A percentile compares a stretch with the other conserved stretches of the same genome.
Evolutionary conservation across 371 early-diverging fungal species (phyloP).

Genomic region (Catenaria anguillulae): DNA sequence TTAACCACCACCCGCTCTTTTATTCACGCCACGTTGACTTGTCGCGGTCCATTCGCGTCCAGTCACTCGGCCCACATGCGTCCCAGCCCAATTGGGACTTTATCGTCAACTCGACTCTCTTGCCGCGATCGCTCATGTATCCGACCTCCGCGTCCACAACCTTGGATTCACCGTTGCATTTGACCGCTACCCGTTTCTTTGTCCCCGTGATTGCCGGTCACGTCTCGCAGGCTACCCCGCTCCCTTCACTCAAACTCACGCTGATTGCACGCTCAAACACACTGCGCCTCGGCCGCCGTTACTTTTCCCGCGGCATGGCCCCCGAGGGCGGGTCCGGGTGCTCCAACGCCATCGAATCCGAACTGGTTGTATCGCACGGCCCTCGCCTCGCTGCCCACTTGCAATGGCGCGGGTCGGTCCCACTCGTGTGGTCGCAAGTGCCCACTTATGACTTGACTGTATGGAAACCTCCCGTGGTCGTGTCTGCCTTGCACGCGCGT

Average conservation of each 20-base stretch:
- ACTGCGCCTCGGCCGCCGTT: neutral
- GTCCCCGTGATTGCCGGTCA: neutral
- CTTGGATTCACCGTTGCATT: too few species aligned
- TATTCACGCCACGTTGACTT: neutral
- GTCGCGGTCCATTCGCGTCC: neutral
- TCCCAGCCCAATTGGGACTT: neutral
- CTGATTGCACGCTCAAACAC: neutral
- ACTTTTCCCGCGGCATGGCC: neutral
- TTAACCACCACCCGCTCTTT: neutral
- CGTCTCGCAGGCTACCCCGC: neutral
- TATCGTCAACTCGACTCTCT: neutral
- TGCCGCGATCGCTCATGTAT: neutral
- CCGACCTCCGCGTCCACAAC: neutral
- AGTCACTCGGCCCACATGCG: neutral
- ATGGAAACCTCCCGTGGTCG: neutral
- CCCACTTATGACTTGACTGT: neutral
- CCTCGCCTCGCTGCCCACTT: too few species aligned
- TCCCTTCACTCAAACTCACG: neutral
- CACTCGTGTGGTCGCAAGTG: neutral
- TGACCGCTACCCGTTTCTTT: neutral
- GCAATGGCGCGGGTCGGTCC: constrained; percentile 2
- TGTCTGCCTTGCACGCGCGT: neutral
- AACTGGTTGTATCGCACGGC: neutral
- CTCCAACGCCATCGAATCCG: neutral
- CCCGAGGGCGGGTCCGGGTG: neutral